Base-by-base conservation (phyloP, 164 flowering plant species). In the Liquidambar formosana region DNA sequence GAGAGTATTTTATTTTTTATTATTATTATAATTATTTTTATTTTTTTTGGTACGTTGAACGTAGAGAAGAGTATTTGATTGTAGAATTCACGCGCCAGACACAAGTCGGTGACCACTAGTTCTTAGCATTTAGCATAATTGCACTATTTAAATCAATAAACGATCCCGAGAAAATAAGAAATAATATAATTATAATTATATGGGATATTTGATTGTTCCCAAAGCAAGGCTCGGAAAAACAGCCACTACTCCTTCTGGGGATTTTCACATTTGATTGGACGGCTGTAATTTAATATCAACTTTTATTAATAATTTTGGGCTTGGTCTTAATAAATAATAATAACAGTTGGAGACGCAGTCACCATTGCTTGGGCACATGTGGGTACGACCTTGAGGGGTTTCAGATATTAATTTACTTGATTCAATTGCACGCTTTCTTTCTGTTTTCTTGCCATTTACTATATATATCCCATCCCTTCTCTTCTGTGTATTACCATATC, bases 141-240 rank as follows among this genome's bases (percentile, higher is more conserved):
- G 49, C 38, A 61, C 0, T 56, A 67, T 33, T 71, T 56, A 70
- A 77, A 41, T 45, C 23, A 51, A 64, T 57, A 80, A 87, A 84
- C 73, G 85, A 85, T 87, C 91, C 91, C 88, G 38, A 82, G 77
- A 47, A 78, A 69, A 62, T 69, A 48, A 75, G 41, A 68, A 78
- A 12, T 33, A 44, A 65, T 66, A 44, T 59, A 63, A 62, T 75
- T 66, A 61, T 21, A 41, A 3, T 6, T 21, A 10, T 38, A 26
- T 46, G 38, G 63, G 63, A 73, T 67, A 70, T 69, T 79, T 79
- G 88, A 85, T 84, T 88, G 88, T 68, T 76, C 64, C 62, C 54
- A 13, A 85, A 82, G 92, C 86, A 84, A 85, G 46, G 58, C 19
- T 58, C 57, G 73, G 66, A 56, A 68, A 72, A 72, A 68, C 76